Evolutionary conservation across 768 basidiomycete species (phyloP).

Genomic region (Suillus subluteus): DNA sequence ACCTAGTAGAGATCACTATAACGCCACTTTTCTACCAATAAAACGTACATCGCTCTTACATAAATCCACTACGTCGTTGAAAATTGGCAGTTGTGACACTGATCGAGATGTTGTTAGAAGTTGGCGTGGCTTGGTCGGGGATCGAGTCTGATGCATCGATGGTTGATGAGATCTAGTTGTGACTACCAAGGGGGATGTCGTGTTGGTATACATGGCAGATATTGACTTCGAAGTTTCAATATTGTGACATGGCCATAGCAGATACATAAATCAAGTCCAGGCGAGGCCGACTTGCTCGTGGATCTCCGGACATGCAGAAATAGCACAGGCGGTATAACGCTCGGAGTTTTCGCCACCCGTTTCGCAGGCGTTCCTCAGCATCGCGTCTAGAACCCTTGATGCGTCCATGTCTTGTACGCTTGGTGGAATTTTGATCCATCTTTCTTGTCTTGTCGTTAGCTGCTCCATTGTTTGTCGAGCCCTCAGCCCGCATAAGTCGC

Average conservation of each 20-base stretch:
- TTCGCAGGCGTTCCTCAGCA: background rate
- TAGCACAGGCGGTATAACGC: background rate
- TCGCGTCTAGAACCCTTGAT: background rate
- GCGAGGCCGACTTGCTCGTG: background rate
- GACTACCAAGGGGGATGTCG: background rate
- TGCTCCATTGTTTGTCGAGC: background rate
- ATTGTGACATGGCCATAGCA: background rate
- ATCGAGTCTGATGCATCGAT: background rate
- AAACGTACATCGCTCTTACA: background rate
- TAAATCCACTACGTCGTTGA: background rate
- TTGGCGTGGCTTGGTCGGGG: background rate
- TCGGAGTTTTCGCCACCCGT: background rate
- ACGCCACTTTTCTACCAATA: background rate
- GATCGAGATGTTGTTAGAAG: background rate
- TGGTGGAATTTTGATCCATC: background rate
- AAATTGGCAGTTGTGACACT: background rate
- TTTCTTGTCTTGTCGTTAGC: background rate
- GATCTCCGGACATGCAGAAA: background rate
- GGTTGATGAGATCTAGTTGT: background rate
- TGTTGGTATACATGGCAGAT: background rate
- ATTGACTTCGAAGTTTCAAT: background rate
- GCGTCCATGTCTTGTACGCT: background rate
- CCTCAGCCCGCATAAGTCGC: background rate
- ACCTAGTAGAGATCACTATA: background rate
- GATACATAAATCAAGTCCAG: background rate